Percentiles rank a stretch among this genome's conserved stretches.
These are phyloP conservation scores for Cladosporium sp. DNA, from an alignment of 2,329 filamentous ascomycete species.

Conservation along the genomic window DNA sequence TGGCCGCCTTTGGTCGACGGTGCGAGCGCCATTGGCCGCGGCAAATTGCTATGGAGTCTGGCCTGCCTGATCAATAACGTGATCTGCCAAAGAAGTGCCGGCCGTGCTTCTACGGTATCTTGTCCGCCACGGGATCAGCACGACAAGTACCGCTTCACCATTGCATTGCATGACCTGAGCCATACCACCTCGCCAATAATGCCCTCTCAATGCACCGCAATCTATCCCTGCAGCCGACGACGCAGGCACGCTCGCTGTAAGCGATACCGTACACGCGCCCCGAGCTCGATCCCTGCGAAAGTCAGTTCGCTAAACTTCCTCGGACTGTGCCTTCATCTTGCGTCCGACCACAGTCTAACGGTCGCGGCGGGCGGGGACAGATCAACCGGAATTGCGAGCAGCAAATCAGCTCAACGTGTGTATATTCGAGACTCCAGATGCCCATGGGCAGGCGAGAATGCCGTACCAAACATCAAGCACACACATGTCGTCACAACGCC, in stretches of 20 bases:
- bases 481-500: not conserved
- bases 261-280: not conserved
- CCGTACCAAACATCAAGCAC: not conserved
- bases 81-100: not conserved
- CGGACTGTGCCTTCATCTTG: not conserved
- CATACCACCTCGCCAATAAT: no score
- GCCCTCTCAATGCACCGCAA: not conserved
- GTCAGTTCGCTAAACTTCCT: not conserved
- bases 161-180: not conserved
- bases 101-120: not conserved
- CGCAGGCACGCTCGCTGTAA: not conserved
- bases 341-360: not conserved
- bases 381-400: not conserved
- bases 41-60: slow-evolving; percentile 17
- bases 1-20: not conserved
- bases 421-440: not conserved
- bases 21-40: not conserved
- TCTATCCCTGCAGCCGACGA: not conserved
- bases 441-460: not conserved
- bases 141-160: not conserved
- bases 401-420: not conserved
- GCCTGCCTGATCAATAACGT: not conserved
- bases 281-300: not conserved
- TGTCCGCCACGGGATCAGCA: not conserved
- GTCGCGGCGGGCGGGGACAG: not conserved